Percentiles rank a stretch among this genome's conserved stretches.
phyloP scores from a whole-genome alignment of 805 yeast species.

The Scheffersomyces lignosus region DNA sequence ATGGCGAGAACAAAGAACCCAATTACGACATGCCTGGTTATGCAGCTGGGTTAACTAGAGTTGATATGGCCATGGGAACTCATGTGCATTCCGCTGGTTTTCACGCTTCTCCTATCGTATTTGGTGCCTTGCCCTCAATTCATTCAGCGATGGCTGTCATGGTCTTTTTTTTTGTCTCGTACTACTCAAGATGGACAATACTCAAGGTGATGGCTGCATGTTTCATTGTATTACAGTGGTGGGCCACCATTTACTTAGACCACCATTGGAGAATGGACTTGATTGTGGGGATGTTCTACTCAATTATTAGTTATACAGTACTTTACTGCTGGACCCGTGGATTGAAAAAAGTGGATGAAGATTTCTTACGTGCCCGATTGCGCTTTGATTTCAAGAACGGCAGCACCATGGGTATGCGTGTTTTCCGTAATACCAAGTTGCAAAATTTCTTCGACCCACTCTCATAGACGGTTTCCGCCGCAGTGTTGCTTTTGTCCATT shows the following conservation, averaged over 20 bases:
- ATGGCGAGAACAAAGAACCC: slow-evolving; percentile 58
- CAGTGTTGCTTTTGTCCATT: no score
- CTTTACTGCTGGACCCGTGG: slow-evolving; percentile 31
- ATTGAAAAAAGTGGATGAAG: slow-evolving; percentile 32
- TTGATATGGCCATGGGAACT: slow-evolving; percentile 63
- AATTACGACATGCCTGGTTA: slow-evolving; percentile 64
- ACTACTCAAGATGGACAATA: slow-evolving; percentile 36
- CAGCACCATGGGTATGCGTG: slow-evolving; percentile 64
- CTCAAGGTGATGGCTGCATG: slow-evolving; percentile 36
- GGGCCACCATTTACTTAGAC: slow-evolving; percentile 73
- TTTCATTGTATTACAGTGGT: slow-evolving; percentile 63
- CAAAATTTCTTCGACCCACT: slow-evolving; percentile 55
- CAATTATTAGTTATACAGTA: slow-evolving; percentile 43
- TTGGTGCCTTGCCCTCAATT: slow-evolving; percentile 63
- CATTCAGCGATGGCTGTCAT: slow-evolving; percentile 66
- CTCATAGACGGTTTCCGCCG: no score
- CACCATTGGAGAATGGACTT: slow-evolving; percentile 72
- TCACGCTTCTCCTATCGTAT: slow-evolving; percentile 67
- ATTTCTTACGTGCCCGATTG: slow-evolving; percentile 38
- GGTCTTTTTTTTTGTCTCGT: slow-evolving; percentile 44
- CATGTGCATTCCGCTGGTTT: slow-evolving; percentile 61
- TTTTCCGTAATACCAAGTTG: slow-evolving; percentile 48
- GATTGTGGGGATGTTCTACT: slow-evolving; percentile 54
- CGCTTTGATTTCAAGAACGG: slow-evolving; percentile 42
- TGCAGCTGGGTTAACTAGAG: slow-evolving; percentile 69